Evolutionary conservation across 495 filamentous ascomycete genomes (phyloP).

Genomic region (Neurospora intermedia): DNA sequence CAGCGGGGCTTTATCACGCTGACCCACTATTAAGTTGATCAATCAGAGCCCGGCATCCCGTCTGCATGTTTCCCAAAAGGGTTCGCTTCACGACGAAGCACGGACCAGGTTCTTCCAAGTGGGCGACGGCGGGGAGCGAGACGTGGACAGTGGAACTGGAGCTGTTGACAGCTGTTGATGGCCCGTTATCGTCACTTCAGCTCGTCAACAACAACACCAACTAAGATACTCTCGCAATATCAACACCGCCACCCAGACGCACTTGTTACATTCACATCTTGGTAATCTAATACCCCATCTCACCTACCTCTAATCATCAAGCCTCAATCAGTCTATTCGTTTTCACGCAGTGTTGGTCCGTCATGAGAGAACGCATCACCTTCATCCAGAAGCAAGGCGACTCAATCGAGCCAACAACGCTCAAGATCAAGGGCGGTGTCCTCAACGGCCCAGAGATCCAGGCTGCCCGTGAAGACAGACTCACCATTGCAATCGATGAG

Average conservation of each 20-base stretch:
- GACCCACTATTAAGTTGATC: not conserved
- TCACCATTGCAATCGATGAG: conserved; percentile 64
- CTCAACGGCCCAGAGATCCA: conserved; percentile 46
- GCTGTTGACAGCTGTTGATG: conserved; percentile 2
- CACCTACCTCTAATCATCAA: not conserved
- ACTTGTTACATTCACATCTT: not conserved
- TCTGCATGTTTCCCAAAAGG: not conserved
- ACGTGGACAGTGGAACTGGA: not conserved
- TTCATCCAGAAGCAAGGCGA: conserved; percentile 56
- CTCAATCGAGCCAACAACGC: conserved; percentile 48
- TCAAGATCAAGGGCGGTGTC: conserved; percentile 37
- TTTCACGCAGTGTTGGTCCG: not conserved
- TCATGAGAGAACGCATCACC: conserved; percentile 80
- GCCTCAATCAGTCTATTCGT: not conserved
- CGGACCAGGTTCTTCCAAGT: not conserved
- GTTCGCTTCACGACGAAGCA: not conserved
- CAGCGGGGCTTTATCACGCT: not conserved
- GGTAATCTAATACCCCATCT: not conserved
- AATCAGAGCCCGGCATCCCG: not conserved
- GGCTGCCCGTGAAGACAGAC: conserved; percentile 68
- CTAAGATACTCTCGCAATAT: not conserved
- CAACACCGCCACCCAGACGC: not conserved
- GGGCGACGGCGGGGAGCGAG: not conserved
- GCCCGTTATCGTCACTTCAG: not conserved
- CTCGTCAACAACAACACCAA: not conserved